These are phyloP conservation scores for Aspergillus sparsus DNA, from an alignment of 495 filamentous ascomycete genomes.

Conservation along the genomic window DNA sequence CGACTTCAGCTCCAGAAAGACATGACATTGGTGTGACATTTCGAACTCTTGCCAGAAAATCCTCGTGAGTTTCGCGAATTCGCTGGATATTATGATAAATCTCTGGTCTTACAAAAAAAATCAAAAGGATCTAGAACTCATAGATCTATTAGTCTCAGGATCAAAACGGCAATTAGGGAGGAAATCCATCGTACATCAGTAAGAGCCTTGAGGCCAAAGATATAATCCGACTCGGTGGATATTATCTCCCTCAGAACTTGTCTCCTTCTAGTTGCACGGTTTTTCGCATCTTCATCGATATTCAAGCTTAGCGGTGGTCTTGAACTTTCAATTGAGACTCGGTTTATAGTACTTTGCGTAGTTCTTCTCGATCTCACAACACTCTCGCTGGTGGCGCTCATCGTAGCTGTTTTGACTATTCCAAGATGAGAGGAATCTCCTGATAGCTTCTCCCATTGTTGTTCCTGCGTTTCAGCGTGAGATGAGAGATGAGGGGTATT, in stretches of 20 bases:
- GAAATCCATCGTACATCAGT: conserved; percentile 63
- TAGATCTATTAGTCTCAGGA: conserved; percentile 1
- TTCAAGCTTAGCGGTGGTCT: conserved; percentile 52
- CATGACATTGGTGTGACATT: conserved; percentile 34
- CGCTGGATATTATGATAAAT: conserved; percentile 48
- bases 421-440: conserved; percentile 75
- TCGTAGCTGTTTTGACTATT: conserved; percentile 72
- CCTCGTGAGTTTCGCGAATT: conserved; percentile 48
- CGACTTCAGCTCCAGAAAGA: conserved; percentile 21
- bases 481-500: conserved; percentile 20
- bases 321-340: conserved; percentile 67
- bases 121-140: conserved; percentile 36
- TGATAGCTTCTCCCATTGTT: conserved; percentile 58
- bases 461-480: conserved; percentile 36
- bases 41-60: conserved; percentile 40
- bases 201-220: conserved; percentile 81
- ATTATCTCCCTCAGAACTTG: conserved; percentile 82
- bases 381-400: conserved; percentile 70
- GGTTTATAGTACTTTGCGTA: conserved; percentile 51
- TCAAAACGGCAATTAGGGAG: background rate
- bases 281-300: conserved; percentile 69
- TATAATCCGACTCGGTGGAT: conserved; percentile 82
- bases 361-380: conserved; percentile 59
- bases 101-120: conserved; percentile 36
- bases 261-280: conserved; percentile 71